Evolutionary conservation across 257 asterid species (phyloP), one percentile per base, ranked within the genome.

Genomic region (Solanum chilense): DNA sequence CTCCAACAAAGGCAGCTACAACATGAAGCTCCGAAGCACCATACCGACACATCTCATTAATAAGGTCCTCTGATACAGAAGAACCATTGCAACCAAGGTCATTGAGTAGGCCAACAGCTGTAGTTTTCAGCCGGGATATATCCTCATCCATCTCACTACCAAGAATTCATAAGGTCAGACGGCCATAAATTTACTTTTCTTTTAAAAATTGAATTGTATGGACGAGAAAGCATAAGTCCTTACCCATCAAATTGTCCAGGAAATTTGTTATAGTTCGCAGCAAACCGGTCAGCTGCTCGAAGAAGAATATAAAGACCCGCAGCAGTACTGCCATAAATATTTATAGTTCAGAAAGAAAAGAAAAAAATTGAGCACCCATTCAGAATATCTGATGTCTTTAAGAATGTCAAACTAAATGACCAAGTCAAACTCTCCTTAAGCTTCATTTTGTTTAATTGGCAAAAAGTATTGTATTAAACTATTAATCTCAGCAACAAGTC

Each of bases 181-280:
- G 70, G 56, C 49, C 35, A 86, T 21, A 33, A 37, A 52, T 69
- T 75, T 23, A 45, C 66, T 78, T 78, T 44, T 27, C 66, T 42
- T 78, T 12, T 0, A 47, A 27, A 78, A 78, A 1, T 25, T 13
- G 33, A 29, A 42, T 27, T 15, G 84, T 78, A 25, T 27, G 84
- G 84, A 45, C 12, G 41, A 78, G 84, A 27, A 45, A 45, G 86
- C 41, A 18, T 47, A 37, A 85, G 64, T 87, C 27, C 64, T 88
- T 97, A 97, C 99, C 98, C 95, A 87, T 96, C 99, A 90, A 93
- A 93, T 89, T 97, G 97, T 77, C 99, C 99, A 9, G 99, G 99
- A 86, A 97, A 97, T 89, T 90, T 90, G 83, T 93, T 93, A 88
- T 92, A 95, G 91, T 93, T 96, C 58, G 99, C 98, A 88, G 94